Percentiles rank a stretch among this genome's conserved stretches.
Evolutionary conservation across 352 stramenopile genomes (phyloP).

Genomic region (Globisporangium nagaii): DNA sequence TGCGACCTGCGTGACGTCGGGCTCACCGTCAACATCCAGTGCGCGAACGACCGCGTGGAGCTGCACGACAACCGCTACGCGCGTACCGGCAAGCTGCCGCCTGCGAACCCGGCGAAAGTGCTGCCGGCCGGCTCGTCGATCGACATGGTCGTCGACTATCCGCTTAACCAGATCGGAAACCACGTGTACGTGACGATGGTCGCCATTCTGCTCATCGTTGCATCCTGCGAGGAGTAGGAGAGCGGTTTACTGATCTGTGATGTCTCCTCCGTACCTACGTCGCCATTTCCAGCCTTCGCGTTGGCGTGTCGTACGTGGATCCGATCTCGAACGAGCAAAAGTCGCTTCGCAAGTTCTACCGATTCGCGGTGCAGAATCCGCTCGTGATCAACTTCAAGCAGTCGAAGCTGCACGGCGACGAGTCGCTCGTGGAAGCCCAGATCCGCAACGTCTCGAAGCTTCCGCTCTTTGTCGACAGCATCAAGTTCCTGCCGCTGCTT

Average conservation of each 20-base stretch:
- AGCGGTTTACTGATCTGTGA: too few relatives aligned
- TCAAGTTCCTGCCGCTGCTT: constrained; percentile 59
- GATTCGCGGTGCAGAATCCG: constrained; percentile 88
- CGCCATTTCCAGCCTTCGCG: constrained; percentile 48
- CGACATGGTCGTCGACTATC: constrained; percentile 91
- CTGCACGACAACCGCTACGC: constrained; percentile 75
- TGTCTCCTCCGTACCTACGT: too few relatives aligned
- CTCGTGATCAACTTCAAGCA: constrained; percentile 86
- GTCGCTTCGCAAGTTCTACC: constrained; percentile 90
- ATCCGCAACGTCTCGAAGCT: constrained; percentile 83
- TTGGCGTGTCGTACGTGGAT: constrained; percentile 74
- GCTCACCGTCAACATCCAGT: constrained; percentile 84
- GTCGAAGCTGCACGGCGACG: constrained; percentile 35
- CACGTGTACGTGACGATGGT: constrained; percentile 68
- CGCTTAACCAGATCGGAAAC: constrained; percentile 85
- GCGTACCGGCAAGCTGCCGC: constrained; percentile 55
- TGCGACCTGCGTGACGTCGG: constrained; percentile 74
- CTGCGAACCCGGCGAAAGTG: constrained; percentile 69
- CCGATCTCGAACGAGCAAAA: constrained; percentile 73
- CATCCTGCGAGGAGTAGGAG: too few relatives aligned
- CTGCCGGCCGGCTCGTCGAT: constrained; percentile 68
- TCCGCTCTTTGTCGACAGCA: constrained; percentile 74
- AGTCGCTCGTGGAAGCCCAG: constrained; percentile 70
- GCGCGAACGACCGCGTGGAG: constrained; percentile 71
- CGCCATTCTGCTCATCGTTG: too few relatives aligned